Conservation (phyloP, 208 protist species). For the Trypanosoma lewisi region DNA sequence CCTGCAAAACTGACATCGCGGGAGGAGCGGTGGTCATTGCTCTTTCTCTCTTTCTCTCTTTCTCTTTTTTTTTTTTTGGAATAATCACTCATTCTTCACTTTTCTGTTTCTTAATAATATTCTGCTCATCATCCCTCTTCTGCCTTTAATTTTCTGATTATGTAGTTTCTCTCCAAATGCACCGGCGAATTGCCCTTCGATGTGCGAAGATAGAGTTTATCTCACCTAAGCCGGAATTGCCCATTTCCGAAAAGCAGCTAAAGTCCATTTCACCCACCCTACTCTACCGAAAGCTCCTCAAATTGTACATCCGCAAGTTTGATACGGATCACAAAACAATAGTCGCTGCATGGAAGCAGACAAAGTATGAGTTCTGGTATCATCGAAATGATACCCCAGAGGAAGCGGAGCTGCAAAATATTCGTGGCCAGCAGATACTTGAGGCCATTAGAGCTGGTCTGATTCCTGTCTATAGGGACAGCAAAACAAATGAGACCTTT, state of each 20-base stretch:
- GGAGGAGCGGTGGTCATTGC: no score
- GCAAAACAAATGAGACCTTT: conserved; percentile 69
- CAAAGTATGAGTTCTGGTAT: conserved; percentile 86
- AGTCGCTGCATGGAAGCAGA: conserved; percentile 82
- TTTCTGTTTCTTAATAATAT: conserved; percentile 2
- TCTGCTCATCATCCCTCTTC: no score
- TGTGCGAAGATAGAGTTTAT: conserved; percentile 68
- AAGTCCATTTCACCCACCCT: conserved; percentile 53
- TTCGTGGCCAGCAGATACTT: conserved; percentile 73
- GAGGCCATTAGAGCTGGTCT: conserved; percentile 75
- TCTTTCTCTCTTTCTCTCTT: conserved; percentile 12
- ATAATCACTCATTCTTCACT: background rate
- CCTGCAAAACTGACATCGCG: no score
- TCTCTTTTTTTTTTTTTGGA: conserved; percentile 10
- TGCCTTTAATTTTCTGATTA: no score
- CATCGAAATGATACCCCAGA: conserved; percentile 43
- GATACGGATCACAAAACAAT: conserved; percentile 86
- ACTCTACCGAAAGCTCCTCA: conserved; percentile 78
- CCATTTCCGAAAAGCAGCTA: conserved; percentile 51
- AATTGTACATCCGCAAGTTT: conserved; percentile 85
- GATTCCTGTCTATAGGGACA: conserved; percentile 68
- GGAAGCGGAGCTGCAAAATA: conserved; percentile 64
- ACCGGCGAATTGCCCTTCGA: conserved; percentile 12
- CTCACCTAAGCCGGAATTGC: conserved; percentile 56
- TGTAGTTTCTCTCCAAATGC: conserved; percentile 19